Evolutionary conservation across 331 rosid genomes (phyloP).

Genomic region (Ulmus americana): DNA sequence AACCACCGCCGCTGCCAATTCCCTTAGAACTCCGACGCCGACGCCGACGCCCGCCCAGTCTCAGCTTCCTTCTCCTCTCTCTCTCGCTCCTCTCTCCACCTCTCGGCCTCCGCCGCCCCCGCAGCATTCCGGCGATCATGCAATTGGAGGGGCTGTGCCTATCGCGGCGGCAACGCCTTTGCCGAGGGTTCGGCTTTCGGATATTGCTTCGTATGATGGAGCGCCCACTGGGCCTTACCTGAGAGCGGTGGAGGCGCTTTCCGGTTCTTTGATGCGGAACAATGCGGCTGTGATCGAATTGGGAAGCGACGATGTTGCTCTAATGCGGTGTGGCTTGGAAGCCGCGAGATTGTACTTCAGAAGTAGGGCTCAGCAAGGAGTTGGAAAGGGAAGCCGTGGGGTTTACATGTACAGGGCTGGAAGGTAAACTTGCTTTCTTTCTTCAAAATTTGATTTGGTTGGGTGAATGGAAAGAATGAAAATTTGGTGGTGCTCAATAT

Average conservation of each 20-base stretch:
- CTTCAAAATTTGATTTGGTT: neutral
- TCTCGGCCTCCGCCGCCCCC: constrained; percentile 37
- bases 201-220: constrained; percentile 68
- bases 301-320: constrained; percentile 58
- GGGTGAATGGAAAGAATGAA: neutral
- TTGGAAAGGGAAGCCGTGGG: constrained; percentile 71
- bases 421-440: constrained; percentile 40
- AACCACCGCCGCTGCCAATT: constrained; percentile 16
- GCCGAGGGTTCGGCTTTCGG: constrained; percentile 72
- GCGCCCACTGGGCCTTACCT: constrained; percentile 53
- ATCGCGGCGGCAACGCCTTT: constrained; percentile 37
- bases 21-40: constrained; percentile 64
- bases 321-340: constrained; percentile 85
- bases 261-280: constrained; percentile 66
- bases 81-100: constrained; percentile 31
- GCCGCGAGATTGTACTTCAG: constrained; percentile 69
- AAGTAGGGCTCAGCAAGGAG: constrained; percentile 53
- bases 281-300: constrained; percentile 79
- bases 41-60: constrained; percentile 21
- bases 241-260: constrained; percentile 66
- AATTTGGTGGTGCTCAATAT: neutral
- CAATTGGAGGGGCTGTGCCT: constrained; percentile 29
- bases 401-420: constrained; percentile 89
- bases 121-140: constrained; percentile 37
- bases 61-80: constrained; percentile 37